Percentiles rank a stretch among this genome's conserved stretches.
Evolutionary conservation across 306 rosid species (phyloP).

Genomic region (Purshia tridentata): DNA sequence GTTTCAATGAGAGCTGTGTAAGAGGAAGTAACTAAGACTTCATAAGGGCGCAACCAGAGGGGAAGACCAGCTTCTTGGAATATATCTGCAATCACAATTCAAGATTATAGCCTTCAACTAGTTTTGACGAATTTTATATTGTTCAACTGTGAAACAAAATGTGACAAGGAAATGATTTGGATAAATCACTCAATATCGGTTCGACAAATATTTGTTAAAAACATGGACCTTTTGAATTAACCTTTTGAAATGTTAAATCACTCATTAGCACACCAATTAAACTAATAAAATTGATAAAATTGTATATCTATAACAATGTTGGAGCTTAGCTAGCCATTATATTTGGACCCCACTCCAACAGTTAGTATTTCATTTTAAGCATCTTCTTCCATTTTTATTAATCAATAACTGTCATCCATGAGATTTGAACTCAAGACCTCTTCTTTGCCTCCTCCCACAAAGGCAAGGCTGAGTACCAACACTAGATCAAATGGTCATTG

Average conservation of each 20-base stretch:
- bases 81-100: slow-evolving; percentile 70
- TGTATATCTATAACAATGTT: background rate
- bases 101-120: slow-evolving; percentile 33
- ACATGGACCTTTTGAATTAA: background rate
- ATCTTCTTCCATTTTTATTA: background rate
- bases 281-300: background rate
- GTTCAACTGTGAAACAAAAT: slow-evolving; percentile 20
- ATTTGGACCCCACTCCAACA: background rate
- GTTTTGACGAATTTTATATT: background rate
- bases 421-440: no score
- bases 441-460: no score
- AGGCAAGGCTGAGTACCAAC: no score
- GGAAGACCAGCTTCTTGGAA: slow-evolving; percentile 99
- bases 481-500: no score
- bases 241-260: background rate
- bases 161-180: slow-evolving; percentile 21
- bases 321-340: background rate
- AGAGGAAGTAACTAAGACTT: slow-evolving; percentile 92
- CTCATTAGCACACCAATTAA: background rate
- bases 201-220: background rate
- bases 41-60: slow-evolving; percentile 98
- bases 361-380: background rate
- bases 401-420: no score
- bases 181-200: slow-evolving; percentile 3
- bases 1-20: slow-evolving; percentile 97